These are phyloP conservation scores for Nelumbo lutea DNA, from an alignment of 164 flowering plant genomes.

Conservation along the genomic window DNA sequence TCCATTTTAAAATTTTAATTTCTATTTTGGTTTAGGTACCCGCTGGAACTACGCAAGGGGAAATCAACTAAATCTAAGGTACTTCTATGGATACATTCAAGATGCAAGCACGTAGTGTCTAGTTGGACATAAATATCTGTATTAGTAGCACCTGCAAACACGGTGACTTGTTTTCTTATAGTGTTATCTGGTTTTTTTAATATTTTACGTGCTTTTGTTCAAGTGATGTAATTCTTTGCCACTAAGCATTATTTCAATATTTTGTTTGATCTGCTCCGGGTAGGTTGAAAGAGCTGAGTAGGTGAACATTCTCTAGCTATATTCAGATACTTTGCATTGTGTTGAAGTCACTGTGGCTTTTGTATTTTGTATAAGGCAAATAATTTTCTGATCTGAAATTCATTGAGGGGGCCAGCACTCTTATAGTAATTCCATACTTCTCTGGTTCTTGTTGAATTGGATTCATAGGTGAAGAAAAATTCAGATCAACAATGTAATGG, in stretches of 20 bases:
- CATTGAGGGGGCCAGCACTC: not conserved
- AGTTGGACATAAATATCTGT: not conserved
- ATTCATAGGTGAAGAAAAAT: constrained; percentile 51
- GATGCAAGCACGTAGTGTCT: not conserved
- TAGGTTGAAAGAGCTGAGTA: too few species aligned
- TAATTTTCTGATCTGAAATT: not conserved
- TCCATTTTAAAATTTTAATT: constrained; percentile 1
- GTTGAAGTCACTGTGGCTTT: too few species aligned
- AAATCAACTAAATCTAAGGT: constrained; percentile 88
- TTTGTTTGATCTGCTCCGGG: too few species aligned
- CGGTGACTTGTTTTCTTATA: not conserved
- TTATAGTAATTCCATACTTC: not conserved
- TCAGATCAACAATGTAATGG: constrained; percentile 31
- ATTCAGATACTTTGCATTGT: too few species aligned
- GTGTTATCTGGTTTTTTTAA: too few species aligned
- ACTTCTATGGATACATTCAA: constrained; percentile 9
- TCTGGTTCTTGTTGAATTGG: constrained; percentile 7
- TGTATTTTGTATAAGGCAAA: too few species aligned
- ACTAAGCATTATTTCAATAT: too few species aligned
- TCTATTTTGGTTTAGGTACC: constrained; percentile 56
- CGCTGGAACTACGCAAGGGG: constrained; percentile 88
- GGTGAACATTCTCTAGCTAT: too few species aligned
- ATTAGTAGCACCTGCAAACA: not conserved
- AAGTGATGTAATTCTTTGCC: too few species aligned
- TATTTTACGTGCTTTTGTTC: too few species aligned